Conservation (phyloP, 768 basidiomycete species). For the Candolleomyces eurysporus region DNA sequence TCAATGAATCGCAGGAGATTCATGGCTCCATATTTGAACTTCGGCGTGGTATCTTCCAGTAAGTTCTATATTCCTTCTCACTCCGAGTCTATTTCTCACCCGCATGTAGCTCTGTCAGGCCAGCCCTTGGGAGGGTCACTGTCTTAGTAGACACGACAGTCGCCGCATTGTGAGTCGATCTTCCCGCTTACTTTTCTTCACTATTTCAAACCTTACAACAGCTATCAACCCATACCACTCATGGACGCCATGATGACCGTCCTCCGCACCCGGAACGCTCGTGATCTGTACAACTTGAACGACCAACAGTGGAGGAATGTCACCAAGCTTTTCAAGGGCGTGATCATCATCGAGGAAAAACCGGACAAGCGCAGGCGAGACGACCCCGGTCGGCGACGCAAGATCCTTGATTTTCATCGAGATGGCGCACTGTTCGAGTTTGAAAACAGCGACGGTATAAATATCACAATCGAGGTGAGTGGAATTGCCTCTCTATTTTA, state of each 20-base stretch:
- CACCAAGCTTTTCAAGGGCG: not conserved
- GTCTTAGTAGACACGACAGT: conserved; percentile 44
- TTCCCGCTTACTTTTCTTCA: conserved; percentile 1
- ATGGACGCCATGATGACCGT: not conserved
- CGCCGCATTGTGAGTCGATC: conserved; percentile 33
- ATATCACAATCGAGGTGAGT: conserved; percentile 38
- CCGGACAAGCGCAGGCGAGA: not conserved
- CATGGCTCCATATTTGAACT: conserved; percentile 33
- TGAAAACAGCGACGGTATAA: conserved; percentile 29
- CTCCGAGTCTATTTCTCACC: too few species aligned
- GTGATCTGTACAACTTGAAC: not conserved
- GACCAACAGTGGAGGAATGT: not conserved
- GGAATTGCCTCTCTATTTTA: not conserved
- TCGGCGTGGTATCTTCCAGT: conserved; percentile 53
- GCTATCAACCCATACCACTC: not conserved
- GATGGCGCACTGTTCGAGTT: conserved; percentile 38
- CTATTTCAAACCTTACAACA: not conserved
- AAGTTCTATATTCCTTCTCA: not conserved
- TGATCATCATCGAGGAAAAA: not conserved
- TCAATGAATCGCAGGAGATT: not conserved
- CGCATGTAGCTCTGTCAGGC: conserved; percentile 39
- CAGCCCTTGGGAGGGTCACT: conserved; percentile 30
- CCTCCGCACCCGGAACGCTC: not conserved
- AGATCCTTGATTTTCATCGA: conserved; percentile 27
- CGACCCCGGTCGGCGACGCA: conserved; percentile 1